Evolutionary conservation across 2,329 filamentous ascomycete genomes (phyloP).

Genomic region (Colletotrichum sublineola): DNA sequence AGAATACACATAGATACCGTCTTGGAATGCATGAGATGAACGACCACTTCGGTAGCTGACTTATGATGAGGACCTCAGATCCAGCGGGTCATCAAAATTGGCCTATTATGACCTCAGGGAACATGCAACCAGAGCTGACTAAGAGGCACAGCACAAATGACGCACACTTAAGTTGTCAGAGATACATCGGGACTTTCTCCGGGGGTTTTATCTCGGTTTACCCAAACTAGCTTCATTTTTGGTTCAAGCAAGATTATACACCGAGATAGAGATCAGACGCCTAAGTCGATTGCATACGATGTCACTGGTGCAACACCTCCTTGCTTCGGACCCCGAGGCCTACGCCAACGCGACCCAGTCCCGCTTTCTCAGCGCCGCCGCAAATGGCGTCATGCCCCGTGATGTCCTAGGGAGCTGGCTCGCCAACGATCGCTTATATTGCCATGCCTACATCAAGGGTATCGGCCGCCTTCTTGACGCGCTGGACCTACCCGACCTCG

Average conservation of each 20-base stretch:
- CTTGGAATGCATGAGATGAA: constrained; percentile 24
- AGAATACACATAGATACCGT: constrained; percentile 13
- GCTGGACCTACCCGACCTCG: constrained; percentile 65
- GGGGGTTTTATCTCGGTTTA: not conserved
- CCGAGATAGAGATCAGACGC: not conserved
- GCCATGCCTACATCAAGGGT: constrained; percentile 77
- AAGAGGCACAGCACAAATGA: constrained; percentile 2
- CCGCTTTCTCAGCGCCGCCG: constrained; percentile 75
- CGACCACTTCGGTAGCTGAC: not conserved
- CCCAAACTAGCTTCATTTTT: too few relatives aligned
- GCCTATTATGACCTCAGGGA: constrained; percentile 19
- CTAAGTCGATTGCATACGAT: not conserved
- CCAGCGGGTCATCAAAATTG: not conserved
- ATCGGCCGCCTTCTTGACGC: constrained; percentile 74
- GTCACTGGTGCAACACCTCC: constrained; percentile 68
- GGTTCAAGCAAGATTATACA: not conserved
- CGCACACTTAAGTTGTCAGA: not conserved
- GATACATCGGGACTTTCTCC: not conserved
- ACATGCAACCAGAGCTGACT: constrained; percentile 37
- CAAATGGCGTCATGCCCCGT: constrained; percentile 71
- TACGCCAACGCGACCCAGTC: constrained; percentile 73
- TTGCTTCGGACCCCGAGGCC: constrained; percentile 59
- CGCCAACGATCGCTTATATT: constrained; percentile 78
- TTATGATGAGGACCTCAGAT: not conserved
- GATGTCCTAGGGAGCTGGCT: constrained; percentile 74